Evolutionary conservation across 2,329 filamentous ascomycete species (phyloP), one percentile per base, ranked within the genome.

Genomic region (Westerdykella ornata): DNA sequence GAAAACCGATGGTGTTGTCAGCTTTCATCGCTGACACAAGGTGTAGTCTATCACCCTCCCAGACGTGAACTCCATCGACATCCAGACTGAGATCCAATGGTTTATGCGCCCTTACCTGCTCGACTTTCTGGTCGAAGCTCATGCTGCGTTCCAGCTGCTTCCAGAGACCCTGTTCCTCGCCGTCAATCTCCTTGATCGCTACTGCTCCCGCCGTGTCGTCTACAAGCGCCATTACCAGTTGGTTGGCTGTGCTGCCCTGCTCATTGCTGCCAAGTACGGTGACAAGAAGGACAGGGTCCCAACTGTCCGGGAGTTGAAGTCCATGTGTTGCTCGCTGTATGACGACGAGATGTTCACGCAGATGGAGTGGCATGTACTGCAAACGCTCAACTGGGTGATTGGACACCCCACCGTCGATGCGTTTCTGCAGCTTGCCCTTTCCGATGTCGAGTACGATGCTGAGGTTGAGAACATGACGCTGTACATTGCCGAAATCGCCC

Each of bases 261-360:
- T 98, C 51, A 97, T 98, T 60, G 90, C 92, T 52, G 87, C 92
- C 68, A 98, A 98, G 75, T 98, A 97, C 64, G 90, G 90, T 44
- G 92, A 98, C 71, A 90, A 92, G 75, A 98, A 98, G 74, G 92
- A 98, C 63, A 82, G 89, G 38, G 92, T 98, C n/a, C 92, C 92
- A 4, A 92, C 94, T 51, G 94, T 98, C 64, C 82, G 88, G 64
- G 92, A 98, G 67, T 76, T 98, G 51, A 95, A 95, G 77, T 94
- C 90, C 54, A 97, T 98, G 92, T 98, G 92, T 77, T 97, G 92
- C 71, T 89, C 86, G 29, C 78, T 97, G 30, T 98, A 98, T 70
- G 92, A 98, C 59, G 88, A 95, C 37, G 90, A 95, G 71, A 98
- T 98, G 92, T 98, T 98, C 72, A 90, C 89, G 9, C 92, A 98